Evolutionary conservation across 768 basidiomycete genomes (phyloP).

Genomic region (Suillus variegatus): DNA sequence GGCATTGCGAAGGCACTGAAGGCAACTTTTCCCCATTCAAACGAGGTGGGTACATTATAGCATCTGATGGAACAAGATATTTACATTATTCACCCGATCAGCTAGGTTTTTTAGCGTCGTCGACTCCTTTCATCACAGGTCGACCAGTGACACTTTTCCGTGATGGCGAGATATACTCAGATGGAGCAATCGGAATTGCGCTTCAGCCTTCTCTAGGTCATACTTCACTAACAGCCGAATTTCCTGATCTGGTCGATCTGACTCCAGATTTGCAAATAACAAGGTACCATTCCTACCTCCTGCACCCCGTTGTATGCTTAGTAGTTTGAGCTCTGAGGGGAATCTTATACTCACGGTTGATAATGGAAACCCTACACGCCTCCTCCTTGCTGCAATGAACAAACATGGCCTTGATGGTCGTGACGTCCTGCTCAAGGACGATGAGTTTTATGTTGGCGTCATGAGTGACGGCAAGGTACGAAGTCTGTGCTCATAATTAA

Average conservation of each 20-base stretch:
- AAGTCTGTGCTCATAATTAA: conserved; percentile 4
- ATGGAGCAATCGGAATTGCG: conserved; percentile 73
- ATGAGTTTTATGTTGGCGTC: conserved; percentile 60
- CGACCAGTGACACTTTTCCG: conserved; percentile 69
- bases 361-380: conserved; percentile 56
- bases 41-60: conserved; percentile 43
- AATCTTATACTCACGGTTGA: conserved; percentile 69
- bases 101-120: conserved; percentile 69
- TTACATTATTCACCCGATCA: conserved; percentile 24
- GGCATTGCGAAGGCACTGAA: conserved; percentile 50
- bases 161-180: conserved; percentile 52
- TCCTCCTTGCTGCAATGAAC: conserved; percentile 57
- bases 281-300: conserved; percentile 37
- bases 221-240: conserved; percentile 20
- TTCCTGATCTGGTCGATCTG: conserved; percentile 45
- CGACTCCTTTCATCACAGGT: conserved; percentile 81
- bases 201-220: conserved; percentile 26
- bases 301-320: neutral
- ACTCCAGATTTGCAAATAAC: conserved; percentile 52
- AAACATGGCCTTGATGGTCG: conserved; percentile 29
- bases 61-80: conserved; percentile 2
- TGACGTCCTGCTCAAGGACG: conserved; percentile 45
- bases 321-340: conserved; percentile 56
- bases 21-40: conserved; percentile 41
- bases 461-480: conserved; percentile 15